Evolutionary conservation across 2,329 filamentous ascomycete genomes (phyloP), one percentile per base, ranked within the genome.

Genomic region (Pseudocercospora vitis): DNA sequence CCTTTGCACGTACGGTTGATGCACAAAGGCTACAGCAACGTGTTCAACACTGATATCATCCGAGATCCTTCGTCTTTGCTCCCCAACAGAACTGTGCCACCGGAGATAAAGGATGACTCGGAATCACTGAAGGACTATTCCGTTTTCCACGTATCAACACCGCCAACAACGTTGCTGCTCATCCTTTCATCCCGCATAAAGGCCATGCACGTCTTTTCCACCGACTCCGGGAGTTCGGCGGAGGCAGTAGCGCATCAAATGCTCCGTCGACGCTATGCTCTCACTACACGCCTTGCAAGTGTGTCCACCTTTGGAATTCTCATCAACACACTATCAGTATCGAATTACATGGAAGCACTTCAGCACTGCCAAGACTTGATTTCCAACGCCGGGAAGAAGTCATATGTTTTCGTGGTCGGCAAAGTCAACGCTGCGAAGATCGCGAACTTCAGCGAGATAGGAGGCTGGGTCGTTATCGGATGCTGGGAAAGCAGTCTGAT

Each of bases 401-500:
- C 84, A 69, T 99, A 99, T 71, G 89, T 92, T 1, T 89, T 99
- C 44, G 94, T 99, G 1, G 94, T 99, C 0, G 94, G 94, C 55
- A 97, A 97, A 71, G 79, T 99, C 21, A 99, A 97, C 67, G 86
- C 91, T 0, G 92, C 91, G 31, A 99, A 99, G 71, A 80, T 99
- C 18, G 94, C 94, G 45, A 99, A 99, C 72, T 99, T 99, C 73
- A 84, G 87, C 53, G 94, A 99, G 71, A 83, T 99, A 4, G 92
- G 91, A 37, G 92, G 91, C 12, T 99, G 94, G 94, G 91, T 97
- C 0, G 91, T 97, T 0, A 89, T 99, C 7, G 92, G 94, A 2
- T 99, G 94, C 73, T 99, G 94, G 94, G 94, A 99, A 74, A 96
- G 91, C 70, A 90, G 88, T 55, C 75, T 97, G 47, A 83, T 99